Percentiles rank a stretch among this genome's conserved stretches.
phyloP scores from a whole-genome alignment of 352 stramenopile species.

The Phytophthora foliorum region DNA sequence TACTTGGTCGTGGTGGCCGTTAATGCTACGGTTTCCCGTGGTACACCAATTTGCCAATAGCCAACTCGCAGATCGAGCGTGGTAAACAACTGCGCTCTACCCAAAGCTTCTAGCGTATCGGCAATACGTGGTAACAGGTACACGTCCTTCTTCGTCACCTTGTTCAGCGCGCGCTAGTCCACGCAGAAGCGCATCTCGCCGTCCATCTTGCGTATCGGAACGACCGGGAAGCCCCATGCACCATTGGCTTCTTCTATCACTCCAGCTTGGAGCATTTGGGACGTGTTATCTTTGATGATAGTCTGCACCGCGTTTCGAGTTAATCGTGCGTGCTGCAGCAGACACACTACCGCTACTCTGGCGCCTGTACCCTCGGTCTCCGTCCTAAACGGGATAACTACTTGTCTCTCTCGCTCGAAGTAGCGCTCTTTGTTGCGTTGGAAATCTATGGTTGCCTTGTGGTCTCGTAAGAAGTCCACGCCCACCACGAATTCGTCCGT shows the following conservation, averaged over 20 bases:
- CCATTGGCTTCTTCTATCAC: background rate
- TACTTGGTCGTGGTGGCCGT: background rate
- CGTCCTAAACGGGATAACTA: background rate
- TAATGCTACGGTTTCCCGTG: background rate
- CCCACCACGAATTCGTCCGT: background rate
- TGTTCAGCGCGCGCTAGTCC: background rate
- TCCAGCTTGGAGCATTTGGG: background rate
- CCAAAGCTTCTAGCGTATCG: background rate
- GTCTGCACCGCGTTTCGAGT: background rate
- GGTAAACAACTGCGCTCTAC: background rate
- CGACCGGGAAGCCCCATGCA: background rate
- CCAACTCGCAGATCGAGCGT: background rate
- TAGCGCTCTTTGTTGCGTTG: background rate
- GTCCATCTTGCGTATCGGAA: background rate
- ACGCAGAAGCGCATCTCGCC: background rate
- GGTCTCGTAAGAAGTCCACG: background rate
- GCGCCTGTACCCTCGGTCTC: background rate
- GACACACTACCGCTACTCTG: background rate
- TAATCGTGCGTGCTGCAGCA: background rate
- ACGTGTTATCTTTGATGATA: no score
- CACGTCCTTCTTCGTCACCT: background rate
- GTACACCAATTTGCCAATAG: background rate
- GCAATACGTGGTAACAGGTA: background rate
- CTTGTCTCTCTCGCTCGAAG: background rate
- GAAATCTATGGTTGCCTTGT: background rate